Evolutionary conservation across 306 rosid species (phyloP).

Genomic region (Benincasa hispida): DNA sequence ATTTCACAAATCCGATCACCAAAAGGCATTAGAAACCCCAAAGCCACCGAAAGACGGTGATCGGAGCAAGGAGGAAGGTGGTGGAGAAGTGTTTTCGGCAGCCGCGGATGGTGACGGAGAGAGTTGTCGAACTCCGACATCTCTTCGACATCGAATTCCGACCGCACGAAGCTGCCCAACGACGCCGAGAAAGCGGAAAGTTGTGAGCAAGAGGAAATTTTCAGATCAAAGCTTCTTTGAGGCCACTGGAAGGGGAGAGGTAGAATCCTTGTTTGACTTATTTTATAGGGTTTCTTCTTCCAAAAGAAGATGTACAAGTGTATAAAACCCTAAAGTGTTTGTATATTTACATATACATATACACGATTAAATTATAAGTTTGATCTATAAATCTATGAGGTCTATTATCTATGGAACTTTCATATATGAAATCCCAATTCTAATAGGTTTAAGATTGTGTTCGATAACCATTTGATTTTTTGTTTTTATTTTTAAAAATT

Average conservation of each 20-base stretch:
- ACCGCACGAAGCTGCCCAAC: neutral
- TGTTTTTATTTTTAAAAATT: too few relatives aligned
- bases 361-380: neutral
- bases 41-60: neutral
- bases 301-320: neutral
- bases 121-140: neutral
- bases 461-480: too few relatives aligned
- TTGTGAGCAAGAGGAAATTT: neutral
- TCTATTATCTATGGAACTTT: neutral
- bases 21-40: too few relatives aligned
- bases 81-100: neutral
- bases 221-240: neutral
- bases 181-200: neutral
- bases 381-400: neutral
- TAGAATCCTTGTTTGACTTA: slow-evolving; percentile 2
- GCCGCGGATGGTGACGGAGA: neutral
- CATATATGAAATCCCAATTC: neutral
- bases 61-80: neutral
- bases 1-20: neutral
- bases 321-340: neutral
- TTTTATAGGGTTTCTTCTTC: neutral
- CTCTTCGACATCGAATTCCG: neutral
- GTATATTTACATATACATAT: neutral
- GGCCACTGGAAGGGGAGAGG: neutral
- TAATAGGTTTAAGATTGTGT: neutral